Conservation (phyloP, 805 yeast genomes). For the Cyberlindnera lachancei region DNA sequence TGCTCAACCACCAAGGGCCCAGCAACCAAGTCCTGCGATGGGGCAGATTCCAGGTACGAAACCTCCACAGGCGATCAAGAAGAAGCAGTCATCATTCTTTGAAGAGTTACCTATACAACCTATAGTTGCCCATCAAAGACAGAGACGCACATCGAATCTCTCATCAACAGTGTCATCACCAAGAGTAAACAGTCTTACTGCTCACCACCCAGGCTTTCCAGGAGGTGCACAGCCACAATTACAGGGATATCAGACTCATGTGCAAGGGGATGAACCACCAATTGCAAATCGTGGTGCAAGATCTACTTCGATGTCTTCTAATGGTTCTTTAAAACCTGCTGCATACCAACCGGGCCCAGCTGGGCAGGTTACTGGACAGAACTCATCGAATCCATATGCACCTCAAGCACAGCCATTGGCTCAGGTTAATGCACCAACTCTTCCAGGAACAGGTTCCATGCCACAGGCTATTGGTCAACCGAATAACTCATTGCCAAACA, state of each 20-base stretch:
- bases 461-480: no score
- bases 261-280: no score
- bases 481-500: no score
- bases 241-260: no score
- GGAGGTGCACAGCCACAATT: no score
- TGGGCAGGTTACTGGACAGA: not conserved
- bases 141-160: not conserved
- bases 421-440: not conserved
- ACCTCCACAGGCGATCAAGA: constrained; percentile 18
- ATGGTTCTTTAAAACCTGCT: no score
- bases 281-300: no score
- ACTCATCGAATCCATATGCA: not conserved
- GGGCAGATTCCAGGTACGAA: no score
- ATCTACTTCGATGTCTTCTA: no score
- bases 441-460: no score
- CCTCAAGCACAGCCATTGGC: not conserved
- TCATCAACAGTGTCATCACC: constrained; percentile 2
- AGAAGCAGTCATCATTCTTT: constrained; percentile 38
- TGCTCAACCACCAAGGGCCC: not conserved
- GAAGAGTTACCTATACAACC: constrained; percentile 47
- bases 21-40: not conserved
- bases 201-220: not conserved
- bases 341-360: no score
- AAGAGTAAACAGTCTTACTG: not conserved
- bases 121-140: constrained; percentile 5